Base-by-base conservation (phyloP, 2,329 filamentous ascomycete genomes). In the Phaeosphaeria sp. region DNA sequence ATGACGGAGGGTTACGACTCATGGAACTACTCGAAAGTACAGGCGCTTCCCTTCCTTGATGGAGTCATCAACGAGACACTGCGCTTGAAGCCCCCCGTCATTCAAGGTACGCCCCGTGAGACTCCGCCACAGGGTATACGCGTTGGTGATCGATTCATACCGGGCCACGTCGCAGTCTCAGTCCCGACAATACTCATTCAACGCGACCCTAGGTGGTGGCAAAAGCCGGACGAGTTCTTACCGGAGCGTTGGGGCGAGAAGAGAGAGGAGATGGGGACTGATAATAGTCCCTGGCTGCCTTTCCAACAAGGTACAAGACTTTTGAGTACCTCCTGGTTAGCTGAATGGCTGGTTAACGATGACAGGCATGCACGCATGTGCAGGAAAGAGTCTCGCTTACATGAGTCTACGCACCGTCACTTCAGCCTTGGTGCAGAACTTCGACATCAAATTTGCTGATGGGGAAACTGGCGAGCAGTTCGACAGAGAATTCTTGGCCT, bases 1-100 rank as follows among this genome's bases (percentile, higher is more conserved):
- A 68, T 78, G 18, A 70, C 72, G 4, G 56, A 24, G 0, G 59
- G 66, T 0, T 51, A 55, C 25, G 27, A n/a, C 7, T 53, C 68
- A 22, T 78, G 73, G 73, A 66, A 61, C 9, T 74, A 72, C 53
- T 69, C 73, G 7, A 68, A 67, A 18, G 54, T 61, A 20, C 71
- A 66, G 42, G 57, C 60, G 1, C 55, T 77, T 21, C 51, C 59
- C 6, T 75, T 73, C 49, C 30, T 78, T 2, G 73, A 77, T 55
- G 67, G 76, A 49, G 51, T 70, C 20, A 64, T 73, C 52, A 73
- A 61, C 42, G 77, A 80, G 55, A 74, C 74, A 0, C 65, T 78
- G 47, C 67, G 80, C 0, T 58, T 82, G 9, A 75, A 78, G n/a
- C 77, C 79, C 0, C 70, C 77, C 0, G 55, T 79, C 0, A 63